These are phyloP conservation scores for Microcyclospora tardicrescens DNA, from an alignment of 2,329 filamentous ascomycete genomes.

Conservation along the genomic window DNA sequence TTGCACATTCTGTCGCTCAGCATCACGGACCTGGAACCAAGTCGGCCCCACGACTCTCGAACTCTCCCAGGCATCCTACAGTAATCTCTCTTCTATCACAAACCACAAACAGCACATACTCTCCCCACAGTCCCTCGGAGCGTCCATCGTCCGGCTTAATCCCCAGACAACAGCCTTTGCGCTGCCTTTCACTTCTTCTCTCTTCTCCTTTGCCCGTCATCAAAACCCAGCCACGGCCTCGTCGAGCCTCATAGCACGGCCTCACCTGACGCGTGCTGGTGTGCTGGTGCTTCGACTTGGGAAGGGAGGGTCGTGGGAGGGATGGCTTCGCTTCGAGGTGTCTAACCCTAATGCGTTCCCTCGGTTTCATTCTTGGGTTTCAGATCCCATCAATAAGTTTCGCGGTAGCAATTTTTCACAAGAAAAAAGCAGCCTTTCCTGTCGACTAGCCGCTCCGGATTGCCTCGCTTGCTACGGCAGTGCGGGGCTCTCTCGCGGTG, in stretches of 20 bases:
- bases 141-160: slow-evolving; percentile 52
- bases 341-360: slow-evolving; percentile 83
- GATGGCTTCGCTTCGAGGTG: slow-evolving; percentile 21
- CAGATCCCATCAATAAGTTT: too few relatives aligned
- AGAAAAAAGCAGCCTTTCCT: too few relatives aligned
- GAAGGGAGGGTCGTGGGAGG: slow-evolving; percentile 29
- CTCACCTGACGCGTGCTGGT: slow-evolving; percentile 25
- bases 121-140: slow-evolving; percentile 67
- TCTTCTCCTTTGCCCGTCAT: slow-evolving; percentile 11
- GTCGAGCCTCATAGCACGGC: slow-evolving; percentile 47
- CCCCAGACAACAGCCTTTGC: slow-evolving; percentile 20
- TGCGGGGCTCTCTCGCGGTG: too few relatives aligned
- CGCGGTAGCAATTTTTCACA: too few relatives aligned
- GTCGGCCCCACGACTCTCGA: slow-evolving; percentile 1
- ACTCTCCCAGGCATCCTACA: slow-evolving; percentile 6
- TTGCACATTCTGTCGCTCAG: too few relatives aligned
- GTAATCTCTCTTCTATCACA: slow-evolving; percentile 28
- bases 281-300: slow-evolving; percentile 31
- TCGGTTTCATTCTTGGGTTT: slow-evolving; percentile 47
- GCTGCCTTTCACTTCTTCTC: slow-evolving; percentile 26
- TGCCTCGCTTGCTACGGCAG: too few relatives aligned
- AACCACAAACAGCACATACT: slow-evolving; percentile 47
- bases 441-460: too few relatives aligned
- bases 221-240: slow-evolving; percentile 16
- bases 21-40: too few relatives aligned